These are phyloP conservation scores for Penicillium sp. DNA, from an alignment of 2,329 filamentous ascomycete genomes.

Conservation along the genomic window DNA sequence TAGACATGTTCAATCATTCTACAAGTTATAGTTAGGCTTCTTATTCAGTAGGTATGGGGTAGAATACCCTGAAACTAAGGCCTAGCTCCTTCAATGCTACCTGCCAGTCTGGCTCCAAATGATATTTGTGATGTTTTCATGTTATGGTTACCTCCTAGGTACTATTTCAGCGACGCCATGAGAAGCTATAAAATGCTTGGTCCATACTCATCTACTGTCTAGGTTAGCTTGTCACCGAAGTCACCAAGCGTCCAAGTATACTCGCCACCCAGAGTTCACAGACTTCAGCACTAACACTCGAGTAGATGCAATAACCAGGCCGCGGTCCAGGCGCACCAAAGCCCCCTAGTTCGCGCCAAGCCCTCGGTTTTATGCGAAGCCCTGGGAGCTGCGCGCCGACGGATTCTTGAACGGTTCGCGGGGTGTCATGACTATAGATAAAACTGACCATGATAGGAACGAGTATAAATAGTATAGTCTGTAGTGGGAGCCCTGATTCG, in stretches of 20 bases:
- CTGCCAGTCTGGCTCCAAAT: no score
- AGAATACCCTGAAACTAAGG: no score
- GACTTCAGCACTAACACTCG: background rate
- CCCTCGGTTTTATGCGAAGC: slow-evolving; percentile 18
- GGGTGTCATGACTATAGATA: slow-evolving; percentile 21
- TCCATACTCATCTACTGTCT: background rate
- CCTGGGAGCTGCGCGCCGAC: slow-evolving; percentile 23
- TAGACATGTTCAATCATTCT: no score
- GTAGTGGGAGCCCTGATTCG: background rate
- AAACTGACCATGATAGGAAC: background rate
- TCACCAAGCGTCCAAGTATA: slow-evolving; percentile 23
- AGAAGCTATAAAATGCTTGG: background rate
- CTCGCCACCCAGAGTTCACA: background rate
- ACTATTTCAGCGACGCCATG: no score
- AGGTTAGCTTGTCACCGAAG: slow-evolving; percentile 27
- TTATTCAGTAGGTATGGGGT: no score
- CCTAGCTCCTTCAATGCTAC: no score
- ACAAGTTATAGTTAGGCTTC: no score
- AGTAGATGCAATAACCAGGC: slow-evolving; percentile 26
- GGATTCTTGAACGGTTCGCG: slow-evolving; percentile 16
- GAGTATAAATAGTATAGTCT: slow-evolving; percentile 12
- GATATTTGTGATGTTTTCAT: no score
- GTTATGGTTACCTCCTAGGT: no score
- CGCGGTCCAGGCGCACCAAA: slow-evolving; percentile 21
- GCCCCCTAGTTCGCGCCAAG: slow-evolving; percentile 20